Base-by-base conservation (phyloP, 2,329 filamentous ascomycete genomes). In the Teratosphaeria viscida region DNA sequence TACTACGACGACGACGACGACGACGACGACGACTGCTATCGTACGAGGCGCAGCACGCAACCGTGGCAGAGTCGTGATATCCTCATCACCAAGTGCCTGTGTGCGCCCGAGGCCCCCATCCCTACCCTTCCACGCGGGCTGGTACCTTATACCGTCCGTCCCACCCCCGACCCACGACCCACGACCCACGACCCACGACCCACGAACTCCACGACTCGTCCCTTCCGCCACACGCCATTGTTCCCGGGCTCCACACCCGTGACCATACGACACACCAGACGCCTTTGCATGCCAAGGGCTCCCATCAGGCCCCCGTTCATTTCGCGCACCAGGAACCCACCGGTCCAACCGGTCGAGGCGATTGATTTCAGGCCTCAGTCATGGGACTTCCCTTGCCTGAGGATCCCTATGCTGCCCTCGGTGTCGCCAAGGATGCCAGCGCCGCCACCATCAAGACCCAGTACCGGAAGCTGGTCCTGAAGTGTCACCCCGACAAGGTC, bases 401-500 rank as follows among this genome's bases (percentile, higher is more conserved):
- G 63, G 90, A 97, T 77, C 92, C 90, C 55, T 99, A 99, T 70
- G 83, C 86, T 67, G 84, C 92, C 56, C 84, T 99, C 4, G 84
- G 81, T 35, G 75, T 99, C 52, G 81, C 87, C 54, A 84, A 84
- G 63, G 79, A 83, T 61, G 91, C 92, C 14, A 88, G 88, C 0
- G 78, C 85, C 39, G 85, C 90, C 62, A 84, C 95, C 69, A 83
- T 99, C 77, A 96, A 95, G 74, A 85, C 84, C 14, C 90, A 92
- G 26, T 97, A 99, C 77, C 87, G 90, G 70, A 96, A 95, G 72
- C 84, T 88, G 59, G 94, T 94, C 6, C 80, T 99, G 61, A 92
- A 86, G 74, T 85, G 91, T 69, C 94, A 99, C 76, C 79, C 62
- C 27, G 78, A 79, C 92, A 81, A 67, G 76, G 59, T 63, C 32